A percentile compares a stretch with the other conserved stretches of the same genome.
These are phyloP conservation scores for Solanum chiquidenum DNA, from an alignment of 257 asterid species.

Conservation along the genomic window DNA sequence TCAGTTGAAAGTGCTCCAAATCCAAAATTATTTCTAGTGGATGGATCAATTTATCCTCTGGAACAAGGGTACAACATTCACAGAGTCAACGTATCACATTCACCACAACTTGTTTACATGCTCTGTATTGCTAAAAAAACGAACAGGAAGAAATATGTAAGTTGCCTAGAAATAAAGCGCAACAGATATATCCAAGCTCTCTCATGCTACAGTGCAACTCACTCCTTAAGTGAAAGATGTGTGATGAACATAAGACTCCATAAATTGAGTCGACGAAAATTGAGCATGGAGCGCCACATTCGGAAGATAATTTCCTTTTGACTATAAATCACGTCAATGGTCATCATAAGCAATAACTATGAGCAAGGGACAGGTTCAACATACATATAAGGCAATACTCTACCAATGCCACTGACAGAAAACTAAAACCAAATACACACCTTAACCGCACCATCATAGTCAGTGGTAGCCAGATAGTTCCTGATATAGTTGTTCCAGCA, in stretches of 20 bases:
- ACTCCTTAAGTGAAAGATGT: neutral
- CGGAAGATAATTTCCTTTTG: neutral
- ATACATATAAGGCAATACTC: neutral
- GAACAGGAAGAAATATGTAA: neutral
- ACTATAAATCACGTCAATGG: neutral
- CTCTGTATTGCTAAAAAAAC: neutral
- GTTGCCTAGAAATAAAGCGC: neutral
- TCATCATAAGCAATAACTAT: neutral
- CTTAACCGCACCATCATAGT: constrained; percentile 79
- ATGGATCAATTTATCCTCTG: neutral
- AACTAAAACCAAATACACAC: constrained; percentile 9
- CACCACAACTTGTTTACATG: neutral
- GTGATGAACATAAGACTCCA: neutral
- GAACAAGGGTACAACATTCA: neutral
- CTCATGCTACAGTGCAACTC: neutral
- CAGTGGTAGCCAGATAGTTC: constrained; percentile 88
- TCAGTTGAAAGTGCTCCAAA: neutral
- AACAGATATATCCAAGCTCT: neutral
- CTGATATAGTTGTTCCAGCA: constrained; percentile 92
- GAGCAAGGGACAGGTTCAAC: neutral
- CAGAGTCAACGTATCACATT: neutral
- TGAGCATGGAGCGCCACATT: neutral
- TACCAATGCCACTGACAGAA: neutral
- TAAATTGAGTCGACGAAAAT: neutral
- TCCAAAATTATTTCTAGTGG: neutral